A percentile compares a stretch with the other conserved stretches of the same genome.
Conservation (phyloP, 768 basidiomycete species). For the Phylloporus sp. region DNA sequence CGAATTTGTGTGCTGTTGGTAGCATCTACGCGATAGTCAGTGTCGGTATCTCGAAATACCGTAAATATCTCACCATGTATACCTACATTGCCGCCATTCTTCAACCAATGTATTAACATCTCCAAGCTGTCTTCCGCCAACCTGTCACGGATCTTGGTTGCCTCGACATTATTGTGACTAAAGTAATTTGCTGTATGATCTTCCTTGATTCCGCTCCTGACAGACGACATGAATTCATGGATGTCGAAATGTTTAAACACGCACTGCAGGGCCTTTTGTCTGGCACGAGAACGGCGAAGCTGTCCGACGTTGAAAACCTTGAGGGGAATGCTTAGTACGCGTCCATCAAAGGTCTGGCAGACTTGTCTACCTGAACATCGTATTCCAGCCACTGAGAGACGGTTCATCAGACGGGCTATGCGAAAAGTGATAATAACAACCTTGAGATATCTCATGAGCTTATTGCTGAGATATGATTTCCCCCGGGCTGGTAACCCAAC, state of each 20-base stretch:
- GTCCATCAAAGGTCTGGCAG: not conserved
- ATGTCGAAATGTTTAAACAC: constrained; percentile 9
- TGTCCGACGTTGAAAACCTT: constrained; percentile 99
- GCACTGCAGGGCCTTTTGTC: constrained; percentile 71
- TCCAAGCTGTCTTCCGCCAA: constrained; percentile 91
- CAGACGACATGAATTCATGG: constrained; percentile 3
- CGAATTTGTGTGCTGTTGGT: constrained; percentile 85
- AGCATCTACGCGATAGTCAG: constrained; percentile 60
- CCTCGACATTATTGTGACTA: constrained; percentile 78
- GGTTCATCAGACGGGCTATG: constrained; percentile 7
- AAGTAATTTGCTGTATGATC: constrained; percentile 92
- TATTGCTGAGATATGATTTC: constrained; percentile 98
- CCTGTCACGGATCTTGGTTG: constrained; percentile 69
- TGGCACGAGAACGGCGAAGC: constrained; percentile 81
- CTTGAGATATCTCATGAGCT: constrained; percentile 92
- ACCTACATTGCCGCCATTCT: constrained; percentile 93
- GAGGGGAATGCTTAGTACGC: constrained; percentile 1
- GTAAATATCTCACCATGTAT: constrained; percentile 72
- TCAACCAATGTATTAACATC: constrained; percentile 92
- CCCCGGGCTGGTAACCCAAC: constrained; percentile 97
- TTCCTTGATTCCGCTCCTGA: constrained; percentile 77
- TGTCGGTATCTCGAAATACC: not conserved
- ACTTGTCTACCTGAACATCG: constrained; percentile 71
- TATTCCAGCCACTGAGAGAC: constrained; percentile 92
- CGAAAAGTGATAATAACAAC: constrained; percentile 39